Evolutionary conservation across 2,329 filamentous ascomycete species (phyloP).

Genomic region (Metarhizium robertsii): DNA sequence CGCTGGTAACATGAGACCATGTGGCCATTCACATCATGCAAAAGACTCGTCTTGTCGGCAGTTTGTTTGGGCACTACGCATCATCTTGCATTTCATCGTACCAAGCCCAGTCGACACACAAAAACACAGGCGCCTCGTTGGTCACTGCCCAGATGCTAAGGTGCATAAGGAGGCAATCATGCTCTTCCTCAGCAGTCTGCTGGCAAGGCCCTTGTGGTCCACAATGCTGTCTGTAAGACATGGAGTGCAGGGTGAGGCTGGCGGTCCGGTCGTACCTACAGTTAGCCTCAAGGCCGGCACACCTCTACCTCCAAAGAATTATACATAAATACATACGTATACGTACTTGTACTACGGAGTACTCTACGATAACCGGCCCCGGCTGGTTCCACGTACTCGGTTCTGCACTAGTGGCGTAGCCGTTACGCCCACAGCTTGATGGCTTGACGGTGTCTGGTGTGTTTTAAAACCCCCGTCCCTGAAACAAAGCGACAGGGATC

Average conservation of each 20-base stretch:
- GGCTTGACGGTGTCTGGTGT: not conserved
- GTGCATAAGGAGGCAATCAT: not conserved
- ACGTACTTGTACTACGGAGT: too few species aligned
- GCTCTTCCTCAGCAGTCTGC: not conserved
- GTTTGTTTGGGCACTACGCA: not conserved
- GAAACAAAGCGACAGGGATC: not conserved
- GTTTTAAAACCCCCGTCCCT: not conserved
- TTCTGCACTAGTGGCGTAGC: not conserved
- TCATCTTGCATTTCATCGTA: not conserved
- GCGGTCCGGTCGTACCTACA: not conserved
- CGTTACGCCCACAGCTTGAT: not conserved
- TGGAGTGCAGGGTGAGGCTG: not conserved
- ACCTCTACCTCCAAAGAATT: not conserved
- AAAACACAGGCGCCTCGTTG: not conserved
- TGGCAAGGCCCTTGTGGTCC: not conserved
- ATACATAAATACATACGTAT: not conserved
- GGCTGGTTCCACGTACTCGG: slow-evolving; percentile 8
- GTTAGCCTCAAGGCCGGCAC: not conserved
- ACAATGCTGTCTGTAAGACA: not conserved
- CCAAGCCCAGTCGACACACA: not conserved
- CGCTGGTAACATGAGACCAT: not conserved
- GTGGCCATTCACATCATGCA: not conserved
- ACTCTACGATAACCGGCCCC: not conserved
- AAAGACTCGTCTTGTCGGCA: not conserved
- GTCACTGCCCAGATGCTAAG: not conserved